A percentile compares a stretch with the other conserved stretches of the same genome.
Conservation (phyloP, 2,329 filamentous ascomycete species). For the Cordyceps cicadae region DNA sequence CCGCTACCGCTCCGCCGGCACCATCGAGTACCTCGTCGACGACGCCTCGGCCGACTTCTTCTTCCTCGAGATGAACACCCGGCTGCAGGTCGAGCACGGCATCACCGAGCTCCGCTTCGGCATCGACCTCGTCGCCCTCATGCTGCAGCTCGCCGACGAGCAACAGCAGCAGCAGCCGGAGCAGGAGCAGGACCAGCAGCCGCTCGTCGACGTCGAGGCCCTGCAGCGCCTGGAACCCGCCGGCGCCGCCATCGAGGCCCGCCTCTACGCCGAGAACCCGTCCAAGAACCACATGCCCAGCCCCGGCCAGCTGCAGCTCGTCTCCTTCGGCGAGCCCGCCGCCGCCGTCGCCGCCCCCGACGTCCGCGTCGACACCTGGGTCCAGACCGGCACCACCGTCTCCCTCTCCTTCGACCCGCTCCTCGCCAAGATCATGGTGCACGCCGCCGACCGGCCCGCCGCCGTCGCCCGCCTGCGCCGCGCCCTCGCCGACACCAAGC, state of each 20-base stretch:
- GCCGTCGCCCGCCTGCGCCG: conserved; percentile 36
- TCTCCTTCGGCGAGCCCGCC: conserved; percentile 45
- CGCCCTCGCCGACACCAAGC: conserved; percentile 37
- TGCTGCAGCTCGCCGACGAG: conserved; percentile 29
- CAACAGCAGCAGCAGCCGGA: too few relatives aligned
- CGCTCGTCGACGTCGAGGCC: background rate
- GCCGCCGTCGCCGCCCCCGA: conserved; percentile 32
- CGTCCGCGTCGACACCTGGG: conserved; percentile 56
- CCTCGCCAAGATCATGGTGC: conserved; percentile 51
- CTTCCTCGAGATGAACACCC: conserved; percentile 38
- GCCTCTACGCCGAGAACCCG: conserved; percentile 43
- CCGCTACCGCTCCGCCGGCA: conserved; percentile 29
- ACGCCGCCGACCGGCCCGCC: conserved; percentile 28
- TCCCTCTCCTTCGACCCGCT: conserved; percentile 51
- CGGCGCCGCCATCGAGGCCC: conserved; percentile 30
- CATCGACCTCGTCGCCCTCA: conserved; percentile 58
- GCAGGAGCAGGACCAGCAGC: too few relatives aligned
- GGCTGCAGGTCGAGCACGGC: conserved; percentile 38
- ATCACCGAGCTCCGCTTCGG: conserved; percentile 66
- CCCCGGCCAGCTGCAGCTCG: conserved; percentile 48
- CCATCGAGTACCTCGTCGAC: conserved; percentile 33
- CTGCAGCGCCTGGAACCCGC: conserved; percentile 14
- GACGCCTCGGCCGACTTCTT: conserved; percentile 25
- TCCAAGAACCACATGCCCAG: conserved; percentile 49
- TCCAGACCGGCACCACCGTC: conserved; percentile 47